phyloP scores from a whole-genome alignment of 2,329 filamentous ascomycete species.

The Aureobasidium uvarum region DNA sequence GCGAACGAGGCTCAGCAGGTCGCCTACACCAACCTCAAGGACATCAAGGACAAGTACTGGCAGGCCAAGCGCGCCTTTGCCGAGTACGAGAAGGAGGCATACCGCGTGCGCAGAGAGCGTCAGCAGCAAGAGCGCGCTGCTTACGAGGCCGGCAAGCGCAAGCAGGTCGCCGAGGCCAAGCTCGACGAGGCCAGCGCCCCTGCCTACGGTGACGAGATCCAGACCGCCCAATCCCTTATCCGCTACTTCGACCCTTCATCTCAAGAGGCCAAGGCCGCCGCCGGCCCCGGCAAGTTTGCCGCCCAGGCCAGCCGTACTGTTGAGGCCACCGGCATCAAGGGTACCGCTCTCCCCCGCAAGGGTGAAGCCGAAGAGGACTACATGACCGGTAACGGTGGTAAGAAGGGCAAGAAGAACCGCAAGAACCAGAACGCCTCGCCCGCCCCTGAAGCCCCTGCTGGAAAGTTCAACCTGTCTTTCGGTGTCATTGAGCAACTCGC shows the following conservation, averaged over 20 bases:
- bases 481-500: slow-evolving; percentile 88
- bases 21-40: slow-evolving; percentile 77
- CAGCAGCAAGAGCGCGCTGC: slow-evolving; percentile 77
- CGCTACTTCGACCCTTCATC: slow-evolving; percentile 82
- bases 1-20: slow-evolving; percentile 82
- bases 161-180: slow-evolving; percentile 71
- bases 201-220: slow-evolving; percentile 90
- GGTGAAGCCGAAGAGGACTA: slow-evolving; percentile 75
- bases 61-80: slow-evolving; percentile 75
- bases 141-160: slow-evolving; percentile 68
- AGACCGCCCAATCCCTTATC: slow-evolving; percentile 81
- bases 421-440: slow-evolving; percentile 55
- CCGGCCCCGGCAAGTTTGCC: slow-evolving; percentile 66
- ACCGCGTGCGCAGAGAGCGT: slow-evolving; percentile 72
- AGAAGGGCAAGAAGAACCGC: slow-evolving; percentile 86
- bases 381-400: slow-evolving; percentile 66
- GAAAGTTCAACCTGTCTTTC: slow-evolving; percentile 78
- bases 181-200: slow-evolving; percentile 79
- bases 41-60: slow-evolving; percentile 88
- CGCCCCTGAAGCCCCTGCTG: slow-evolving; percentile 49
- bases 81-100: slow-evolving; percentile 79
- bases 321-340: slow-evolving; percentile 80
- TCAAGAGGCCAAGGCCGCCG: slow-evolving; percentile 61
- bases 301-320: slow-evolving; percentile 80
- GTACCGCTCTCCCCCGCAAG: slow-evolving; percentile 79